phyloP scores from a whole-genome alignment of 345 rosid species.

The Bruguiera gymnorhiza region DNA sequence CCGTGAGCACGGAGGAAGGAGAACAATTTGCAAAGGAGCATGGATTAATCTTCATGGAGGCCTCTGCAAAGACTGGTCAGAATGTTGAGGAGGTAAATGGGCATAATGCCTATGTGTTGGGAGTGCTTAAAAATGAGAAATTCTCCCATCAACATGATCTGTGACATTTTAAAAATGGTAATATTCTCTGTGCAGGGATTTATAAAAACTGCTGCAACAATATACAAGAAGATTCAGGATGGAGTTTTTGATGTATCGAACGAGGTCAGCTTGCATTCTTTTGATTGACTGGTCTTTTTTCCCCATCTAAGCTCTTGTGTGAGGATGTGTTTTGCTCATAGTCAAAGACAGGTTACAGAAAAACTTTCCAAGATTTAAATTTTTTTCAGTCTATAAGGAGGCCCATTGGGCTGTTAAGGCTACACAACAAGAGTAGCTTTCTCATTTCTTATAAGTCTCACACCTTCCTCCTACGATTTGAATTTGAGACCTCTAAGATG shows the following conservation, averaged over 20 bases:
- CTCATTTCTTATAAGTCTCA: too few relatives aligned
- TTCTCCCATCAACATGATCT: too few relatives aligned
- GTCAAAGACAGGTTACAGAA: too few relatives aligned
- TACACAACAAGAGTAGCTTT: too few relatives aligned
- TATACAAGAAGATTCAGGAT: slow-evolving; percentile 20
- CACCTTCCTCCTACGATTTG: too few relatives aligned
- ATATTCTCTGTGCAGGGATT: slow-evolving; percentile 9
- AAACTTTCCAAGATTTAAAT: too few relatives aligned
- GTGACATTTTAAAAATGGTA: neutral
- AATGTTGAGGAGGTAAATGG: slow-evolving; percentile 12
- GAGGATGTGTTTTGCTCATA: too few relatives aligned
- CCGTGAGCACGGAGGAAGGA: slow-evolving; percentile 15
- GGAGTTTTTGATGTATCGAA: slow-evolving; percentile 19
- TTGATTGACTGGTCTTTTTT: neutral
- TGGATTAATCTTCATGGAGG: slow-evolving; percentile 16
- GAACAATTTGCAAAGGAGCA: slow-evolving; percentile 15
- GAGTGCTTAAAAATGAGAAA: neutral
- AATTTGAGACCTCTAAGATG: too few relatives aligned
- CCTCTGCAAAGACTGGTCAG: slow-evolving; percentile 18
- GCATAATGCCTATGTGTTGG: neutral
- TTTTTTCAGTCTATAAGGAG: too few relatives aligned
- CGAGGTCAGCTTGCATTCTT: slow-evolving; percentile 9
- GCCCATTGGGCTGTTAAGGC: too few relatives aligned
- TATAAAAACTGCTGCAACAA: slow-evolving; percentile 14
- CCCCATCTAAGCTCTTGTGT: too few relatives aligned